Evolutionary conservation across 352 stramenopile genomes (phyloP).

Genomic region (Pythium sukuiense): DNA sequence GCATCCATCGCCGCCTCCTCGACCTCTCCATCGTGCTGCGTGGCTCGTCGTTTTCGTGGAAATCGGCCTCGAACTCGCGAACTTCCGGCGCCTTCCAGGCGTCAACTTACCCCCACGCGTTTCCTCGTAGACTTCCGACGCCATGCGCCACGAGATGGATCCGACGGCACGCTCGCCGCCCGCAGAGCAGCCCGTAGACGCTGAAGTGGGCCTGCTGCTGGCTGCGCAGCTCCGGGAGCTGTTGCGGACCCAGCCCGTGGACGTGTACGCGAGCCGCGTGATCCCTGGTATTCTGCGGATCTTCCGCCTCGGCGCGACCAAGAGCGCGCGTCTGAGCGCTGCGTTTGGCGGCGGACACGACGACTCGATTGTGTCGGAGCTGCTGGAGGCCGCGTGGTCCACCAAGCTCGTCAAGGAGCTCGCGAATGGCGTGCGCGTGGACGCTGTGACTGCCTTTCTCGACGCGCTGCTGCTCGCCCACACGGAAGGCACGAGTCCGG

Average conservation of each 20-base stretch:
- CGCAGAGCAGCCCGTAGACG: constrained; percentile 27
- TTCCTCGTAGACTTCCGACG: not conserved
- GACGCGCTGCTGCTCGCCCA: constrained; percentile 31
- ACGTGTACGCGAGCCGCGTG: constrained; percentile 12
- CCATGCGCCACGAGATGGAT: constrained; percentile 30
- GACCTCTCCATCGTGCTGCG: not conserved
- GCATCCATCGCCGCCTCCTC: not conserved
- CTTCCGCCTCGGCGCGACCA: constrained; percentile 26
- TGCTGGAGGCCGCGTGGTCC: constrained; percentile 30
- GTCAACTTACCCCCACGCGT: too few relatives aligned
- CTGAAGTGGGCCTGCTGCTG: constrained; percentile 24
- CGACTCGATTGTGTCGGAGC: constrained; percentile 14
- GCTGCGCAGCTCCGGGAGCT: constrained; percentile 28
- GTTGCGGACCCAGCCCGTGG: constrained; percentile 22
- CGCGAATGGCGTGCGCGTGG: constrained; percentile 11
- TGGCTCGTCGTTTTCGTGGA: not conserved
- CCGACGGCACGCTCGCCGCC: constrained; percentile 20
- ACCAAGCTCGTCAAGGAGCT: constrained; percentile 28
- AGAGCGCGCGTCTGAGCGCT: constrained; percentile 21
- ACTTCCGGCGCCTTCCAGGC: not conserved
- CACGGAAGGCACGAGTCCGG: constrained; percentile 10
- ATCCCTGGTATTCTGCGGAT: constrained; percentile 23
- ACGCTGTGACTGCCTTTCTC: constrained; percentile 26
- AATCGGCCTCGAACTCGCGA: constrained; percentile 4
- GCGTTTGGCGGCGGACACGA: constrained; percentile 12